Evolutionary conservation across 495 filamentous ascomycete genomes (phyloP), one percentile per base, ranked within the genome.

Genomic region (Daldinia vernicosa): DNA sequence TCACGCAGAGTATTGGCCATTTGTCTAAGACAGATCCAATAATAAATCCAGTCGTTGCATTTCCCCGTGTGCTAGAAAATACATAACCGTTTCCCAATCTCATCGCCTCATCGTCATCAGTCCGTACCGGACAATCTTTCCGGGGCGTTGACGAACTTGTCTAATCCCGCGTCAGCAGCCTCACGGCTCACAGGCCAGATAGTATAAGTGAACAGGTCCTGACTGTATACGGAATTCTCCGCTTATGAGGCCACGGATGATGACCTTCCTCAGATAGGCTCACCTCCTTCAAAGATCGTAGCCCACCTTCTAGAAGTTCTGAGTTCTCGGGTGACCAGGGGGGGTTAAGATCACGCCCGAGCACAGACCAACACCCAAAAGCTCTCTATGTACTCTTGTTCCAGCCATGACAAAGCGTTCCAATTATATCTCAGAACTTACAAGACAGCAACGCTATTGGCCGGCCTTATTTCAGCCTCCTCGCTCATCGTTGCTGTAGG

Each of bases 371-470:
- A 32, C 39, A 27, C 22, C 15, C 64, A 60, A 57, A 65, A 72
- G 9, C 9, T 32, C 30, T 51, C 37, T 8, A n/a, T n/a, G n/a
- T n/a, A 43, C 59, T 40, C 1, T 55, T 60, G 60, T 60, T 39
- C 57, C 28, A n/a, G n/a, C n/a, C n/a, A 66, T 73, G 55, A 69
- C 70, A 73, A 68, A 69, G 43, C 19, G 58, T 73, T 68, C 70
- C 64, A 73, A 66, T 69, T 73, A 69, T 73, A 73, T 40, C 12
- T 57, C 14, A 54, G 7, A 60, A 32, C 56, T 43, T 30, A 15
- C 14, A 60, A 30, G 15, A n/a, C 8, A 22, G 37, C 22, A 9
- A 45, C 37, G 6, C 5, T 27, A 60, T 45, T 60, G 17, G 54
- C 9, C 9, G 19, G 30, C 24, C 37, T 28, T 60, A 43, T 60